Evolutionary conservation across 2,329 filamentous ascomycete species (phyloP).

Genomic region (Aspergillus fischeri): DNA sequence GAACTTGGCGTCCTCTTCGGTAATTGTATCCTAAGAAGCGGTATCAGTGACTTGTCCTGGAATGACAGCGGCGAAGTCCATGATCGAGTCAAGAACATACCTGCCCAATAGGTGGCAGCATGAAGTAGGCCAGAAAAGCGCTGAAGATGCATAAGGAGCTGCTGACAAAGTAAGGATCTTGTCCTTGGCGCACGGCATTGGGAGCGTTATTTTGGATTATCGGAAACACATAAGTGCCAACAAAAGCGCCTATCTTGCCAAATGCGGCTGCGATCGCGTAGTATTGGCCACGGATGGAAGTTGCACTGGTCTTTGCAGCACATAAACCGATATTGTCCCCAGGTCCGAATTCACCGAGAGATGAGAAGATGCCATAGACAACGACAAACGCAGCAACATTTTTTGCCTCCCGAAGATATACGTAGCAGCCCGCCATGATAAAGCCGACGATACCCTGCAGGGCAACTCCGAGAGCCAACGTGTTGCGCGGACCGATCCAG

Average conservation of each 20-base stretch:
- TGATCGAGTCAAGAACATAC: conserved; percentile 19
- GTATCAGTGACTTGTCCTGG: conserved; percentile 18
- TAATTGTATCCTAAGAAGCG: conserved; percentile 69
- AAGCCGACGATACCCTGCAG: conserved; percentile 77
- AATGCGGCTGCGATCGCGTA: conserved; percentile 51
- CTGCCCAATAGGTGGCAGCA: conserved; percentile 68
- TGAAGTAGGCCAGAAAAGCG: conserved; percentile 62
- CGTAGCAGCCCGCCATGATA: conserved; percentile 80
- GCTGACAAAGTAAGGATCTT: conserved; percentile 89
- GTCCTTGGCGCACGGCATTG: conserved; percentile 57
- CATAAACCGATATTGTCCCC: conserved; percentile 89
- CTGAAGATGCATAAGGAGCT: conserved; percentile 72
- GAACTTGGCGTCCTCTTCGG: conserved; percentile 71
- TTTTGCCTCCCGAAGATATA: conserved; percentile 59
- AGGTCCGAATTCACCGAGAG: conserved; percentile 75
- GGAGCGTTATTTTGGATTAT: conserved; percentile 60
- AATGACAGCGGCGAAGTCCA: not conserved
- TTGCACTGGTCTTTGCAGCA: conserved; percentile 83
- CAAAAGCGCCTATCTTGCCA: conserved; percentile 62
- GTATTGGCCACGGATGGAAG: conserved; percentile 76
- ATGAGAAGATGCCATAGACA: conserved; percentile 73
- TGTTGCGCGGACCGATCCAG: conserved; percentile 71
- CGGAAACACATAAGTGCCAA: conserved; percentile 78
- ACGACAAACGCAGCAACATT: conserved; percentile 74
- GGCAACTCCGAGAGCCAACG: conserved; percentile 66